Base-by-base conservation (phyloP, 345 rosid genomes). In the Salix caprea region DNA sequence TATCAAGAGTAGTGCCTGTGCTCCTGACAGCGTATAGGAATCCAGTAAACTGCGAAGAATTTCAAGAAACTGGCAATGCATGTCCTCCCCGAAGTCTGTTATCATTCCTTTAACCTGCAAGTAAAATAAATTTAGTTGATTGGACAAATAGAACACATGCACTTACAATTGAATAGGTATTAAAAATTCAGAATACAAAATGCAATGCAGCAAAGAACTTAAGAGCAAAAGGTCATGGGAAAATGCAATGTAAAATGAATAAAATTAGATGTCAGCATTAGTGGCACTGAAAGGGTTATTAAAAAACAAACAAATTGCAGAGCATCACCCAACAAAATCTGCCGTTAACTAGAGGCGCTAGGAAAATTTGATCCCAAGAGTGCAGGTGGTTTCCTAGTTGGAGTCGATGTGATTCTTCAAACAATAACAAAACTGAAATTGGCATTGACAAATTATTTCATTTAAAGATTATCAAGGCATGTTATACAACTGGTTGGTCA, bases 51-150 rank as follows among this genome's bases (percentile, higher is more conserved):
- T 94, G 50, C 99, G 95, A 70, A 96, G 90, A 84, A 94, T 96
- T 85, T 96, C 99, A 67, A 92, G 94, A 88, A 96, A 96, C 73
- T 96, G 98, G 87, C 97, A 96, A 71, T 96, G 92, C 99, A 96
- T 92, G 84, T 90, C 93, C 39, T 88, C 96, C 77, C 94, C 97
- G 77, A 94, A 94, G 81, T 94, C 98, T 70, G 97, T 93, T 82
- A 90, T 81, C 98, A 96, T 90, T 73, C 99, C 97, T 82, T 92
- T 92, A 71, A 96, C 98, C 99, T 96, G 89, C 44, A 72, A 23
- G 70, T 52, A 71, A 71, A 75, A 19, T 61, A 70, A 32, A 65
- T 34, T 78, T 39, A 78, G 52, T 64, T 72, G 23, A 42, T 39
- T 23, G 23, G 46, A 46, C 5, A 8, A n/a, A 39, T 50, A 65